Conservation (phyloP, 2,329 filamentous ascomycete species). For the Huntiella decipiens region DNA sequence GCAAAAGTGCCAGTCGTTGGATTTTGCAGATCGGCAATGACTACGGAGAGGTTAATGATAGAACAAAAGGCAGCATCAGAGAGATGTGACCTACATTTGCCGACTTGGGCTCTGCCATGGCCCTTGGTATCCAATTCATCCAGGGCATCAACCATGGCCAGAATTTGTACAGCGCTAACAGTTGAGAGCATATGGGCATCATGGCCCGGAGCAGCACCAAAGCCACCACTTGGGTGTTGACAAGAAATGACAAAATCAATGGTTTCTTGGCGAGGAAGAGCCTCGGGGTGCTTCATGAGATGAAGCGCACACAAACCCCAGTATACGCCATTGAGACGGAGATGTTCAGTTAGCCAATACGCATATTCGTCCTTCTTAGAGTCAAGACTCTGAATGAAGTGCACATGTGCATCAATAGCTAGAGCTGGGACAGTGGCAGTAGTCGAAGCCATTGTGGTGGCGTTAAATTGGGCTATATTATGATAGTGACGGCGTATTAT, state of each 20-base stretch:
- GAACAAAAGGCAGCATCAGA: not conserved
- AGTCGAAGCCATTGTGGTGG: slow-evolving; percentile 1
- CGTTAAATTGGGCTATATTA: not conserved
- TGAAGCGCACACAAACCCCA: slow-evolving; percentile 87
- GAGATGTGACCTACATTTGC: slow-evolving; percentile 44
- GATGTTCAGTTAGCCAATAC: slow-evolving; percentile 94
- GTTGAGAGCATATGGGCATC: slow-evolving; percentile 95
- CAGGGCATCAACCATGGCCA: slow-evolving; percentile 70
- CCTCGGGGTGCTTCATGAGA: slow-evolving; percentile 63
- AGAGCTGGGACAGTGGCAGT: slow-evolving; percentile 25
- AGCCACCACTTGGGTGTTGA: slow-evolving; percentile 72
- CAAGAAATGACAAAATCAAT: slow-evolving; percentile 94
- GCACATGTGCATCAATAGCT: slow-evolving; percentile 49
- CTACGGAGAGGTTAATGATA: slow-evolving; percentile 20
- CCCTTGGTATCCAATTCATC: slow-evolving; percentile 59
- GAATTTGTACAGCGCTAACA: slow-evolving; percentile 82
- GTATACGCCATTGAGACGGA: slow-evolving; percentile 88
- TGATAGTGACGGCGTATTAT: not conserved
- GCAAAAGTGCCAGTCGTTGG: slow-evolving; percentile 67
- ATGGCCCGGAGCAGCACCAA: slow-evolving; percentile 83
- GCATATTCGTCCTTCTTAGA: slow-evolving; percentile 85
- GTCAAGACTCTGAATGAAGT: slow-evolving; percentile 84
- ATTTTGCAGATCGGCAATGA: slow-evolving; percentile 69
- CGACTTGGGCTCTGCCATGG: slow-evolving; percentile 47
- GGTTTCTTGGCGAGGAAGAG: slow-evolving; percentile 59